Conservation (phyloP, 2,329 filamentous ascomycete genomes). For the Diplodia corticola region DNA sequence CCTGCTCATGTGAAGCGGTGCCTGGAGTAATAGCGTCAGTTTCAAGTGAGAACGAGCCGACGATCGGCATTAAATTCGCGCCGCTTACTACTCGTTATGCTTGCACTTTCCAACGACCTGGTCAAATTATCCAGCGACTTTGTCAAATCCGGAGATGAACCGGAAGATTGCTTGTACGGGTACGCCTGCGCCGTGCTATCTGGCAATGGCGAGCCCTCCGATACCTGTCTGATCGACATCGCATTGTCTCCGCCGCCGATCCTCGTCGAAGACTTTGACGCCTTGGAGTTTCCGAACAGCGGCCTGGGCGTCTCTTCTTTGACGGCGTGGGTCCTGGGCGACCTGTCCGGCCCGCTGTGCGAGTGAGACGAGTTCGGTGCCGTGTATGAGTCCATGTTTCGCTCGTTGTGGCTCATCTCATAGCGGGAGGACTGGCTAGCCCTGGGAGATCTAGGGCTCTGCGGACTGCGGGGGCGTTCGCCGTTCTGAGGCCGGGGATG, state of each 20-base stretch:
- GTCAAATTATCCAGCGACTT: conserved; percentile 37
- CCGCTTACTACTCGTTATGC: conserved; percentile 23
- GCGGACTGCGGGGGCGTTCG: conserved; percentile 30
- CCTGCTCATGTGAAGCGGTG: conserved; percentile 21
- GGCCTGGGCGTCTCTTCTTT: conserved; percentile 41
- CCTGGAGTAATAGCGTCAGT: conserved; percentile 6
- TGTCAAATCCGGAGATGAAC: conserved; percentile 51
- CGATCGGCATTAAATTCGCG: conserved; percentile 8
- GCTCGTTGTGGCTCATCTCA: conserved; percentile 20
- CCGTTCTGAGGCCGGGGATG: conserved; percentile 34
- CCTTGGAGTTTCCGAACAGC: conserved; percentile 52
- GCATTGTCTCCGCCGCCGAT: conserved; percentile 25
- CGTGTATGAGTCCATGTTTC: conserved; percentile 15
- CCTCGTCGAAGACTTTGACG: conserved; percentile 49
- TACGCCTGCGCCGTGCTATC: conserved; percentile 46
- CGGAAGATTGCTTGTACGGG: conserved; percentile 45
- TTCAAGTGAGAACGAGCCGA: background rate
- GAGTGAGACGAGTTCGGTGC: background rate
- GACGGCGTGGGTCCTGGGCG: conserved; percentile 32
- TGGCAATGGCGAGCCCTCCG: conserved; percentile 36
- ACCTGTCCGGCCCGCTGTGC: conserved; percentile 6
- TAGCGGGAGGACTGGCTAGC: conserved; percentile 13
- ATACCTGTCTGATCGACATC: conserved; percentile 34
- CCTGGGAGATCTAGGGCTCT: conserved; percentile 34
- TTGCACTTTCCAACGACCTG: conserved; percentile 34